These are phyloP conservation scores for Aspergillus pseudoviridinutans DNA, from an alignment of 2,329 filamentous ascomycete genomes.

Conservation along the genomic window DNA sequence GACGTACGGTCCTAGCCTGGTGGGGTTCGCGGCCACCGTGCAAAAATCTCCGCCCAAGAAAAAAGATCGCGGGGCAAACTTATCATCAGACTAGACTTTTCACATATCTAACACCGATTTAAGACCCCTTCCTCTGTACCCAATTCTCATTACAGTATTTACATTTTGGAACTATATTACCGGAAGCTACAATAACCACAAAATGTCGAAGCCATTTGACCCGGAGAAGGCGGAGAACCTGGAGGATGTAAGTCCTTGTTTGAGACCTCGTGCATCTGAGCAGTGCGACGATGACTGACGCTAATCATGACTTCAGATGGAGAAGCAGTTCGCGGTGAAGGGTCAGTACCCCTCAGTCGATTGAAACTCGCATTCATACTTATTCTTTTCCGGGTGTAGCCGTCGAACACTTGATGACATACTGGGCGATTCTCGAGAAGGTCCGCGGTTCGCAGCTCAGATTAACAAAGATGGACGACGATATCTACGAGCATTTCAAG, in stretches of 20 bases:
- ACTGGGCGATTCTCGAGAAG: constrained; percentile 93
- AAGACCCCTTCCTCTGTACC: too few relatives aligned
- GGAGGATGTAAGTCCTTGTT: constrained; percentile 55
- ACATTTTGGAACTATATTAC: background rate
- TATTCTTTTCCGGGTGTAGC: constrained; percentile 41
- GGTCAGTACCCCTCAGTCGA: constrained; percentile 45
- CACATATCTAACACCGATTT: background rate
- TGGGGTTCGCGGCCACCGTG: constrained; percentile 7
- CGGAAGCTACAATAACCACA: constrained; percentile 6
- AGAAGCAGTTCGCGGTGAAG: constrained; percentile 99
- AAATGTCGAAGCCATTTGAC: constrained; percentile 45
- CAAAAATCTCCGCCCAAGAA: constrained; percentile 27
- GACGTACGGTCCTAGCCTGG: constrained; percentile 12
- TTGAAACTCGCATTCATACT: constrained; percentile 1
- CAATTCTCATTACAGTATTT: background rate
- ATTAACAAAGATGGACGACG: constrained; percentile 90
- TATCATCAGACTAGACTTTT: constrained; percentile 6
- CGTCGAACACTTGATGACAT: constrained; percentile 93
- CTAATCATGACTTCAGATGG: constrained; percentile 61
- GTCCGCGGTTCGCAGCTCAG: constrained; percentile 83
- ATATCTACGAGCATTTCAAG: constrained; percentile 87
- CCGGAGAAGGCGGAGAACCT: constrained; percentile 65
- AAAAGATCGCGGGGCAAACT: constrained; percentile 25
- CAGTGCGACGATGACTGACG: constrained; percentile 6
- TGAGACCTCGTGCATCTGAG: background rate